Base-by-base conservation (phyloP, 257 asterid genomes). In the Solanum virginianum region DNA sequence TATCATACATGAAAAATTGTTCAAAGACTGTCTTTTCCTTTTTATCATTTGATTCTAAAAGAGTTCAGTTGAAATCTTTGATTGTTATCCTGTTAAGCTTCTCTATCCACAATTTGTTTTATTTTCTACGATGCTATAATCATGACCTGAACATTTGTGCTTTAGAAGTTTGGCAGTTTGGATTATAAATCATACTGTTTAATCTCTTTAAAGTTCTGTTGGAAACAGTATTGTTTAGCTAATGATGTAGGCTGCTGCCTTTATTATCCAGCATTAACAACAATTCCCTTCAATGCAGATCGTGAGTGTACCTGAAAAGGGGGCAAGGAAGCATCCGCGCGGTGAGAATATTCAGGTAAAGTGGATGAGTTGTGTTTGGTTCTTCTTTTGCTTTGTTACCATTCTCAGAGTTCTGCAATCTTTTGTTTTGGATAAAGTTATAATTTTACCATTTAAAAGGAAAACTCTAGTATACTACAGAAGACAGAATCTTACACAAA, bases 261-360 rank as follows among this genome's bases (percentile, higher is more conserved):
- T 26, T 79, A 24, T 53, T 79, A 53, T 0, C 49, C 47, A 51
- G 47, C 62, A 53, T 29, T 79, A 79, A 79, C 79, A 12, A 6
- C 36, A 43, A 47, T 41, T 79, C 75, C 89, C 77, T 80, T 72
- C 86, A 81, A 84, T 86, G 86, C 95, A 95, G 99, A 92, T 93
- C 84, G 95, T 95, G 85, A 95, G 90, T 87, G 99, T 95, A 91
- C 99, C 99, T 85, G 98, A 95, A 88, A 95, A 95, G 85, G 99
- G 99, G 86, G 93, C 97, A 47, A 92, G 99, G 91, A 95, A 94
- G 91, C 96, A 94, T 87, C 96, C 99, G 81, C 97, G 97, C 24
- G 99, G 97, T 65, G 99, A 94, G 77, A 91, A 89, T 83, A 91
- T 95, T 89, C 98, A 95, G 99, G 99, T 93, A 91, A 56, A 74